These are phyloP conservation scores for Colletotrichum liriopes DNA, from an alignment of 2,329 filamentous ascomycete species.

Conservation along the genomic window DNA sequence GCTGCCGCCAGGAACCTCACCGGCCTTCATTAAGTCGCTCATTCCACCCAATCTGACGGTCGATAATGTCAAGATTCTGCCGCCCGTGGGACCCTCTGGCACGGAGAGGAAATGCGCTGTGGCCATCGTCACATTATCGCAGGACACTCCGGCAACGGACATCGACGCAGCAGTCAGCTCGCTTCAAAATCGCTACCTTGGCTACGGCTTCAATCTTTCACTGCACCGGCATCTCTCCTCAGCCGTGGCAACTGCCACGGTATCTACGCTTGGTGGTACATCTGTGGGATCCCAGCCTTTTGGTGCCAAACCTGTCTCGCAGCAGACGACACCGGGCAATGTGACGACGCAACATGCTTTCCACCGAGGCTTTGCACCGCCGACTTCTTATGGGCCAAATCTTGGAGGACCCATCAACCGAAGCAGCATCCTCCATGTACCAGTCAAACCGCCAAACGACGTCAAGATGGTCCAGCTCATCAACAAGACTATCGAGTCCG, in stretches of 20 bases:
- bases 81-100: constrained; percentile 64
- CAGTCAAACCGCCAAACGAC: constrained; percentile 82
- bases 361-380: constrained; percentile 81
- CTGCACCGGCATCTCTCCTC: constrained; percentile 89
- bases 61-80: constrained; percentile 81
- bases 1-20: constrained; percentile 73
- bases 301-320: constrained; percentile 79
- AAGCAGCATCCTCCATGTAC: constrained; percentile 73
- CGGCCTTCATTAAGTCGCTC: constrained; percentile 72
- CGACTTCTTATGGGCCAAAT: constrained; percentile 73
- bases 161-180: constrained; percentile 85
- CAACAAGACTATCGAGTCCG: constrained; percentile 86
- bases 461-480: constrained; percentile 86
- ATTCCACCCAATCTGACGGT: constrained; percentile 74
- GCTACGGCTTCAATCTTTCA: constrained; percentile 85
- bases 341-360: constrained; percentile 61
- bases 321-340: constrained; percentile 53
- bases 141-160: constrained; percentile 85
- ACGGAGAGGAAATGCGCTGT: constrained; percentile 80
- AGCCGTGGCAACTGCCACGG: constrained; percentile 66
- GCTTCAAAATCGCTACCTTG: constrained; percentile 87
- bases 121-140: constrained; percentile 85
- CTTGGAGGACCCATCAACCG: constrained; percentile 59
- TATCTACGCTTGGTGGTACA: constrained; percentile 59
- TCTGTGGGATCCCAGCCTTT: constrained; percentile 76